Conservation (phyloP, 305 asterid genomes). For the Solanum aculeatissimum region DNA sequence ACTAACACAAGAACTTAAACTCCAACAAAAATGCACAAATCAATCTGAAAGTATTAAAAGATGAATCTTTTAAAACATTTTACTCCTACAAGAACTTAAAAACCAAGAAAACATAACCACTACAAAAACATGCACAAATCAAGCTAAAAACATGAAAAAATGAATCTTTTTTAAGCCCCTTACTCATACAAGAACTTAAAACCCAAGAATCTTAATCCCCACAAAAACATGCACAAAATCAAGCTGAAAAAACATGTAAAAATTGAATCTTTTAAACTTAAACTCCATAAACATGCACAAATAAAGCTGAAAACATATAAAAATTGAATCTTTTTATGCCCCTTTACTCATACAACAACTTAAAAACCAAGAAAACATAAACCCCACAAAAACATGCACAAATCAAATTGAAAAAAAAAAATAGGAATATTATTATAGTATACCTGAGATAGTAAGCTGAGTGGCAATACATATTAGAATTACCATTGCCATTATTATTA, state of each 20-base stretch:
- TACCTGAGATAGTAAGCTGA: slow-evolving; percentile 61
- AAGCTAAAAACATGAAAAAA: background rate
- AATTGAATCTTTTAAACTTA: background rate
- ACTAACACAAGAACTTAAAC: background rate
- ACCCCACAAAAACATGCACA: background rate
- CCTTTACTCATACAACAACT: background rate
- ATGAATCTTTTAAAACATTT: background rate
- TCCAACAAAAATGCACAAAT: background rate
- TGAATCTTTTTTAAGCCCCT: background rate
- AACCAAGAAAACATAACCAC: background rate
- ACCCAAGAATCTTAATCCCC: background rate
- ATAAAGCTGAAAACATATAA: background rate
- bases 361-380: background rate
- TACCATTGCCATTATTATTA: slow-evolving; percentile 13
- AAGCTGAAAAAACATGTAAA: background rate
- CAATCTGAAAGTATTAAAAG: background rate
- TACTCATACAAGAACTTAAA: background rate
- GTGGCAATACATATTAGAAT: slow-evolving; percentile 43
- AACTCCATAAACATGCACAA: background rate
- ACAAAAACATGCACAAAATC: background rate
- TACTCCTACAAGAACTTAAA: background rate
- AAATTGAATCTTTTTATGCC: background rate
- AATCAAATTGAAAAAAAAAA: background rate
- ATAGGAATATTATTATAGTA: background rate
- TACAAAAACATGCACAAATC: background rate